Evolutionary conservation across 345 rosid species (phyloP).

Genomic region (sweet orange (Citrus sinensis)): DNA sequence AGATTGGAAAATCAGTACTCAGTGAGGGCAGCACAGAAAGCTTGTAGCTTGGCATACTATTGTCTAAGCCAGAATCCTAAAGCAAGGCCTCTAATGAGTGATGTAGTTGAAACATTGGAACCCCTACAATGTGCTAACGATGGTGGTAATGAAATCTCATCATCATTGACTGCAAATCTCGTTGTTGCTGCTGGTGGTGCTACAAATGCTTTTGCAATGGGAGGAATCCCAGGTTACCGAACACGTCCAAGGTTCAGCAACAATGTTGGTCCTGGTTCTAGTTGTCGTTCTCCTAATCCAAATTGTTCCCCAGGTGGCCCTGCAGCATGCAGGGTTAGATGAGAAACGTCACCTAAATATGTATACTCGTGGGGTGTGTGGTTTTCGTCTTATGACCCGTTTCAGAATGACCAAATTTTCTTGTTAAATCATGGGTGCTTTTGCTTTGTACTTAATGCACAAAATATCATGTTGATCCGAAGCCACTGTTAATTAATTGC

Average conservation of each 20-base stretch:
- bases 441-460: conserved; percentile 34
- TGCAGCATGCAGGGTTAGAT: conserved; percentile 80
- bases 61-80: conserved; percentile 96
- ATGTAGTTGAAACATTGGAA: conserved; percentile 90
- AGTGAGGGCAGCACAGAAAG: conserved; percentile 87
- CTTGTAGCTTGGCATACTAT: conserved; percentile 93
- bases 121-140: conserved; percentile 69
- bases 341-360: conserved; percentile 36
- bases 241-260: conserved; percentile 53
- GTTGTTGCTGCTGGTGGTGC: conserved; percentile 28
- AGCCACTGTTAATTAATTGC: conserved; percentile 30
- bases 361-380: conserved; percentile 42
- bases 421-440: conserved; percentile 39
- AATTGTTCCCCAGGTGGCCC: conserved; percentile 74
- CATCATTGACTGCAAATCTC: conserved; percentile 35
- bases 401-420: conserved; percentile 31
- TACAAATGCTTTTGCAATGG: conserved; percentile 59
- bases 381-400: conserved; percentile 21
- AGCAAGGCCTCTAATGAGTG: conserved; percentile 97
- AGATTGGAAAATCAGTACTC: conserved; percentile 87
- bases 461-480: conserved; percentile 13
- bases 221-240: conserved; percentile 60
- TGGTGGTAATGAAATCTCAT: conserved; percentile 40
- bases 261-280: conserved; percentile 76
- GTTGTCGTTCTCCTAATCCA: conserved; percentile 78